Percentiles rank a stretch among this genome's conserved stretches.
Evolutionary conservation across 345 rosid genomes (phyloP).

Genomic region (Chamaenerion angustifolium): DNA sequence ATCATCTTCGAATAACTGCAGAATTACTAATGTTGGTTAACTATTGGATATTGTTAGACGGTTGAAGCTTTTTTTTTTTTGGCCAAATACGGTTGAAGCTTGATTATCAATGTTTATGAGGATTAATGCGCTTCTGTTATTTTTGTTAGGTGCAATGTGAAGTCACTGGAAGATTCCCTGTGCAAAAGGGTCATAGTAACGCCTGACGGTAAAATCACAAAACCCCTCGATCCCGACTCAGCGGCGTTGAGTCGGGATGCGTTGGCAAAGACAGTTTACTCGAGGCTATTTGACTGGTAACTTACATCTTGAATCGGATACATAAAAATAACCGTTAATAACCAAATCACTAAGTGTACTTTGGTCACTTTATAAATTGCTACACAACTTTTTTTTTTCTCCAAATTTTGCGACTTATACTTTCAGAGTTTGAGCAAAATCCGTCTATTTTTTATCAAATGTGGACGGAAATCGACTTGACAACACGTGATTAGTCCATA

Average conservation of each 20-base stretch:
- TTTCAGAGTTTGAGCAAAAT: no score
- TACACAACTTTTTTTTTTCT: no score
- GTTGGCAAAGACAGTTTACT: constrained; percentile 68
- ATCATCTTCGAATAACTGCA: constrained; percentile 61
- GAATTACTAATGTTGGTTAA: constrained; percentile 42
- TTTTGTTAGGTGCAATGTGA: constrained; percentile 50
- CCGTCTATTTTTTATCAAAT: no score
- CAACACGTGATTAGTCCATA: no score
- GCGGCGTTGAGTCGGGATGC: constrained; percentile 75
- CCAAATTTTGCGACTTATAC: no score
- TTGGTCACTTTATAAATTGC: no score
- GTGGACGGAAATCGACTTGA: no score
- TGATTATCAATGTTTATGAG: neutral
- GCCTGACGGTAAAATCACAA: constrained; percentile 75
- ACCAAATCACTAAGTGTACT: no score
- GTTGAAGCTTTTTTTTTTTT: no score
- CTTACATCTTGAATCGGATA: no score
- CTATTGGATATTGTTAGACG: neutral
- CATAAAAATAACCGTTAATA: no score
- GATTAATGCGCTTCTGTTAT: constrained; percentile 9
- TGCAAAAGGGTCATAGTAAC: constrained; percentile 81
- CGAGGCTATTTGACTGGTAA: constrained; percentile 81
- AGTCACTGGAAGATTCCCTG: constrained; percentile 71
- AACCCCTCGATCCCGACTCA: constrained; percentile 55
- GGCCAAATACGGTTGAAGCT: no score